Base-by-base conservation (phyloP, 345 rosid species). In the Turnera subulata region DNA sequence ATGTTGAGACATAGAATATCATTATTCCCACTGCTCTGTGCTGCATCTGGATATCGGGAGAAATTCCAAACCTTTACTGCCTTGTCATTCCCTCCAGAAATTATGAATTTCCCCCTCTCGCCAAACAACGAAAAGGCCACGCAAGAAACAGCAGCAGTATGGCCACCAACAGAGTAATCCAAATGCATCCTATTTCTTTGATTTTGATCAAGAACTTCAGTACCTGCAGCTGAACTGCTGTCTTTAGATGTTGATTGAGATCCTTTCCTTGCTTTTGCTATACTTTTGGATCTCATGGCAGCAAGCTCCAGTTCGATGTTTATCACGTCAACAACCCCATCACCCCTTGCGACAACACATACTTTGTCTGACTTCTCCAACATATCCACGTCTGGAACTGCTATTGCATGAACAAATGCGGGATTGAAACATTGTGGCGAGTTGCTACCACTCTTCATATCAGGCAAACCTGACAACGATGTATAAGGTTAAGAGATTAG, bases 71-170 rank as follows among this genome's bases (percentile, higher is more conserved):
- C 70, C 62, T 89, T 89, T 24, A 93, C 74, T 0, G 79, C 72
- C 74, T 93, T 93, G 58, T 89, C 96, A 55, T 89, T 93, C 46
- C 99, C 96, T 3, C 97, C 96, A 0, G 97, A 86, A 61, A 89
- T 63, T 59, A 89, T 63, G 70, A 76, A 86, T 59, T 81, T 82
- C 45, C 95, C 96, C 62, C 58, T 84, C 67, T 82, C 89, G 43
- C 82, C 82, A 55, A 93, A 89, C 76, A 70, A 44, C 0, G 97
- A 89, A 82, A 86, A 86, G 43, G 77, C 73, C 42, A 86, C 85
- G 71, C 94, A 83, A 57, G 97, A 82, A 8, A 83, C 96, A n/a
- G 99, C 89, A 40, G 91, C 88, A 14, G 73, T 79, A 65, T 93
- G 89, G 20, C 99, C 97, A 46, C 86, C 98, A 47, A 83, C 51